Conservation (phyloP, 345 rosid genomes). For the Excoecaria agallocha region DNA sequence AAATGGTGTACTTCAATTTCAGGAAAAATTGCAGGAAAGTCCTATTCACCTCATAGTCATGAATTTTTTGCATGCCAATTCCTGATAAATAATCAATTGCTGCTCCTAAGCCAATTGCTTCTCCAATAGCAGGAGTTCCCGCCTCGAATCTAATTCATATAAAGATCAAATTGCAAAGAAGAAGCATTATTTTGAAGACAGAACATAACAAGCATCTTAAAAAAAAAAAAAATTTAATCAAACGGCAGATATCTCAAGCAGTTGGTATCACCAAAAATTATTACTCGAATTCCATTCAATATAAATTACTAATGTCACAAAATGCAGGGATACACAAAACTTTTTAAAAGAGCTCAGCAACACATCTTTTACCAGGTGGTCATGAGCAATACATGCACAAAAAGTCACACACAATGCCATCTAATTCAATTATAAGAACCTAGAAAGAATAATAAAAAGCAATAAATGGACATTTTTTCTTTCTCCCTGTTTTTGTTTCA, state of each 20-base stretch:
- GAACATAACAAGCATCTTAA: background rate
- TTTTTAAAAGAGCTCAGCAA: background rate
- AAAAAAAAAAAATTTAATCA: background rate
- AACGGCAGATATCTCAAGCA: background rate
- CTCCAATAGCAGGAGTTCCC: slow-evolving; percentile 98
- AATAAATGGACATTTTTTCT: background rate
- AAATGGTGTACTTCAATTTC: background rate
- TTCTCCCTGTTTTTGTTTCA: background rate
- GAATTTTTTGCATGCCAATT: slow-evolving; percentile 81
- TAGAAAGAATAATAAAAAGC: background rate
- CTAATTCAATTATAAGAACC: background rate
- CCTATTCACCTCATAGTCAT: slow-evolving; percentile 71
- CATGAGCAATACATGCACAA: background rate
- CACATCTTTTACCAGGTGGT: background rate
- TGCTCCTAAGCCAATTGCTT: slow-evolving; percentile 92
- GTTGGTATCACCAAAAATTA: background rate
- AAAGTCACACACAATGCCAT: background rate
- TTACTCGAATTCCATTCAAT: background rate
- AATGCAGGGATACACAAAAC: background rate
- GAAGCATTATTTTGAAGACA: background rate
- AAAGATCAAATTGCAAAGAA: slow-evolving; percentile 6
- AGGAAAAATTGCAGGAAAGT: slow-evolving; percentile 4
- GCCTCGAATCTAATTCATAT: slow-evolving; percentile 80
- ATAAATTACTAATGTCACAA: background rate
- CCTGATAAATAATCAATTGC: slow-evolving; percentile 79